Evolutionary conservation across 129 eudicot genomes (phyloP), one percentile per base, ranked within the genome.

Genomic region (Tanacetum coccineum): DNA sequence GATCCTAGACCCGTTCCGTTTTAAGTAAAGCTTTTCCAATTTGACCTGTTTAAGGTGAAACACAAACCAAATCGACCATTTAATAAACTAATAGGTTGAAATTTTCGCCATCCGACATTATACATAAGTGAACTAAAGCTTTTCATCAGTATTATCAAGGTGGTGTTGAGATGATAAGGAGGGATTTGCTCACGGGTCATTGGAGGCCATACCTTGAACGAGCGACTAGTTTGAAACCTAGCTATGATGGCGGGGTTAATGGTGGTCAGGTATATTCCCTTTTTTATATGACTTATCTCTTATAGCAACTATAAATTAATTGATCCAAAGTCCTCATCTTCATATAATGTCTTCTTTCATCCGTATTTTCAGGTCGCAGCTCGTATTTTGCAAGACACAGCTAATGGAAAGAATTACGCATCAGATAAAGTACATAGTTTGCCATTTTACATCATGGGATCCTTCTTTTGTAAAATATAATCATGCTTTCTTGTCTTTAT

Each of bases 101-200:
- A 11, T 32, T 9, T 2, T 11, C 5, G 57, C 1, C 46, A 36
- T 59, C 1, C 19, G 48, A 30, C 48, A 42, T 44, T 70, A 15
- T 22, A 46, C 22, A 39, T 42, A 26, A 72, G 14, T 49, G 5
- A 45, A 69, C 6, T 72, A 32, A 55, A 61, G 53, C 18, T 62
- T 45, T 45, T 51, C 12, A 40, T 42, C 75, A 93, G 99, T 82
- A 65, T 68, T 84, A 80, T 83, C 99, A 93, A 79, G 80, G 92
- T 58, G 99, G 99, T 32, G 99, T 93, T 80, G 99, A 93, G 95
- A 93, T 93, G 99, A 93, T 93, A 61, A 80, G 99, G 72, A 81
- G 99, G 76, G 99, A 93, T 78, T 71, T 93, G 70, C 93, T 93
- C 59, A 89, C 95, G 51, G 99, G 99, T 67, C 96, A 93, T 52